phyloP scores from a whole-genome alignment of 2,329 filamentous ascomycete genomes.

The Leptographium flavum region DNA sequence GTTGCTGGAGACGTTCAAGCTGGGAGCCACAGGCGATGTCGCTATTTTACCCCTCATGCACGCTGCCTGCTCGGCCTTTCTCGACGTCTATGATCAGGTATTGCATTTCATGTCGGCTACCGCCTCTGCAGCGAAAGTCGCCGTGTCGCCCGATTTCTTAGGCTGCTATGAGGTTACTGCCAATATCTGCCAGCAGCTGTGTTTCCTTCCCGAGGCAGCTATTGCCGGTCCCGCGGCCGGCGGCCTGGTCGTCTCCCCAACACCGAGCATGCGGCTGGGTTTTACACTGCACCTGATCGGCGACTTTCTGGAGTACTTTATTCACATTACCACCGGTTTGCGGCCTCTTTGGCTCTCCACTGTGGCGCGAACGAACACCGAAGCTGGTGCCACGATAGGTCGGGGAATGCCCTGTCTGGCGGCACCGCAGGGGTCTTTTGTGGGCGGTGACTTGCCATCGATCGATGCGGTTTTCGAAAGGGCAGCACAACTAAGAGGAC shows the following conservation, averaged over 20 bases:
- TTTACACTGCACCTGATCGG: constrained; percentile 27
- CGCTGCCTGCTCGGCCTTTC: constrained; percentile 23
- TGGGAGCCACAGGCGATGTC: neutral
- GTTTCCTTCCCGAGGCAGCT: constrained; percentile 26
- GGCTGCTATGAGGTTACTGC: constrained; percentile 12
- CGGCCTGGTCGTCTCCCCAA: constrained; percentile 10
- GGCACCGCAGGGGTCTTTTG: too few species aligned
- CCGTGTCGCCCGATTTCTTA: neutral
- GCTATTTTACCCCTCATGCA: constrained; percentile 19
- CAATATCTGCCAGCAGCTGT: constrained; percentile 17
- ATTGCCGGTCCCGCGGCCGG: constrained; percentile 26
- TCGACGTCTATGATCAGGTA: constrained; percentile 26
- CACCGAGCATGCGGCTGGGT: constrained; percentile 26
- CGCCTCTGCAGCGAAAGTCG: neutral
- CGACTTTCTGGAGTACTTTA: constrained; percentile 23
- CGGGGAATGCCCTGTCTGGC: neutral
- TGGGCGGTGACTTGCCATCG: too few species aligned
- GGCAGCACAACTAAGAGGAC: too few species aligned
- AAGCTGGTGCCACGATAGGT: neutral
- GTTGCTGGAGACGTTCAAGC: constrained; percentile 20
- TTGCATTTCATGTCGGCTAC: constrained; percentile 19
- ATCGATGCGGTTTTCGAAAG: too few species aligned
- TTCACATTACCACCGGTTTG: neutral
- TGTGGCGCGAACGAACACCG: neutral
- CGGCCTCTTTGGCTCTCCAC: neutral